phyloP scores from a whole-genome alignment of 805 yeast genomes.

The Ogataea kodamae region DNA sequence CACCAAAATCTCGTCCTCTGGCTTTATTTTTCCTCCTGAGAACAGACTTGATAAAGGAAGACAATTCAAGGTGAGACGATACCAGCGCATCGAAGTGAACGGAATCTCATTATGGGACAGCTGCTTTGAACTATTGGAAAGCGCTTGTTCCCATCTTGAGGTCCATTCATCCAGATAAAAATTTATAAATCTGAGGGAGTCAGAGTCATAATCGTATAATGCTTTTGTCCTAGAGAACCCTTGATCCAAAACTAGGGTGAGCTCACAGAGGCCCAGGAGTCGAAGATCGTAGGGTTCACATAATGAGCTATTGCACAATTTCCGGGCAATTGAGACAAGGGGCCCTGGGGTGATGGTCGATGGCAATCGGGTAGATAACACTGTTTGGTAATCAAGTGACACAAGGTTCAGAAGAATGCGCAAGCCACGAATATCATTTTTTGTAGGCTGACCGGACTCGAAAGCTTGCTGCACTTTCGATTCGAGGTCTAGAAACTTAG shows the following conservation, averaged over 20 bases:
- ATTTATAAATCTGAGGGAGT: constrained; percentile 10
- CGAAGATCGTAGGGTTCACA: constrained; percentile 15
- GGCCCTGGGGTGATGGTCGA: constrained; percentile 18
- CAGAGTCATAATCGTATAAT: constrained; percentile 1
- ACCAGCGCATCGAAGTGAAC: constrained; percentile 23
- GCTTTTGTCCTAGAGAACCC: constrained; percentile 4
- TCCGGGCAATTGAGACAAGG: constrained; percentile 13
- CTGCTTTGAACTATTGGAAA: constrained; percentile 1
- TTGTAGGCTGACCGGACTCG: constrained; percentile 6
- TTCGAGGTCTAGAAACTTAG: constrained; percentile 15
- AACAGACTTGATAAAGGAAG: constrained; percentile 13
- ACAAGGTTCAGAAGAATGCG: constrained; percentile 16
- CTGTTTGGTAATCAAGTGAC: constrained; percentile 17
- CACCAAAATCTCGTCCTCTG: constrained; percentile 11
- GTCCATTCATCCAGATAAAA: constrained; percentile 18
- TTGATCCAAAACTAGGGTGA: constrained; percentile 14
- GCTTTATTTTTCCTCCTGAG: constrained; percentile 4
- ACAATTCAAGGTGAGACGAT: constrained; percentile 13
- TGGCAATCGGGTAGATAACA: constrained; percentile 18
- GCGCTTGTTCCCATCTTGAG: constrained; percentile 12
- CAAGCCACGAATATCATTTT: constrained; percentile 14
- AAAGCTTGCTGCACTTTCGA: constrained; percentile 9
- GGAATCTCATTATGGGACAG: constrained; percentile 12
- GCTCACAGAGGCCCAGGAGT: constrained; percentile 18
- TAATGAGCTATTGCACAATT: constrained; percentile 7